phyloP scores from a whole-genome alignment of 331 rosid genomes.

The Acacia pycnantha region DNA sequence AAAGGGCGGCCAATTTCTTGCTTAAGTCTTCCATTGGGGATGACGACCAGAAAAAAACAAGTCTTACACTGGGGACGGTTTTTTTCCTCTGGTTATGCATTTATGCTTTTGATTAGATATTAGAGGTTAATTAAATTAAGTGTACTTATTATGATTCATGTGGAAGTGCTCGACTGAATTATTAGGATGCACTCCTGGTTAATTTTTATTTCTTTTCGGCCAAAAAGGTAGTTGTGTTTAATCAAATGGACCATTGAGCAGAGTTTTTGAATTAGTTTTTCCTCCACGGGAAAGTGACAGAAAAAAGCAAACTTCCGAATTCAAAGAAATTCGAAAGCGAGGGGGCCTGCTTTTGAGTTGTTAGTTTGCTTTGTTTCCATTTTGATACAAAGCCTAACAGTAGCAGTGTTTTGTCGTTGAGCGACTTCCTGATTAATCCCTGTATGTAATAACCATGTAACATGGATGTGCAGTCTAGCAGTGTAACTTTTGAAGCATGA shows the following conservation, averaged over 20 bases:
- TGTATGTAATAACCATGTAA: not conserved
- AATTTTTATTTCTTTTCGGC: not conserved
- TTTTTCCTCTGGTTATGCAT: not conserved
- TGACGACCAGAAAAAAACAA: not conserved
- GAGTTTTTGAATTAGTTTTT: not conserved
- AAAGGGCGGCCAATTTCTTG: not conserved
- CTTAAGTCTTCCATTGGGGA: not conserved
- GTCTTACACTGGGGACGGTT: not conserved
- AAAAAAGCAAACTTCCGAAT: not conserved
- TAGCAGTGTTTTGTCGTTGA: conserved; percentile 44
- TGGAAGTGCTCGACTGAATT: not conserved
- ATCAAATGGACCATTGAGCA: not conserved
- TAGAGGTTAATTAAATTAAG: not conserved
- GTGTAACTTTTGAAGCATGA: not conserved
- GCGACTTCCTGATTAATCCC: conserved; percentile 27
- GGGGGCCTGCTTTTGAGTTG: conserved; percentile 23
- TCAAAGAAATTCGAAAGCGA: conserved; percentile 1
- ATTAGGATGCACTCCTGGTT: not conserved
- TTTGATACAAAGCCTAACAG: conserved; percentile 29
- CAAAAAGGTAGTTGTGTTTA: not conserved
- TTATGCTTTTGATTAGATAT: not conserved
- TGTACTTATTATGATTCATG: not conserved
- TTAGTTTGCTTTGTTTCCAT: conserved; percentile 23
- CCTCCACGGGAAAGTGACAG: conserved; percentile 5
- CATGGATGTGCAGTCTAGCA: not conserved